phyloP scores from a whole-genome alignment of 768 basidiomycete genomes.

The Amanita rimosa region DNA sequence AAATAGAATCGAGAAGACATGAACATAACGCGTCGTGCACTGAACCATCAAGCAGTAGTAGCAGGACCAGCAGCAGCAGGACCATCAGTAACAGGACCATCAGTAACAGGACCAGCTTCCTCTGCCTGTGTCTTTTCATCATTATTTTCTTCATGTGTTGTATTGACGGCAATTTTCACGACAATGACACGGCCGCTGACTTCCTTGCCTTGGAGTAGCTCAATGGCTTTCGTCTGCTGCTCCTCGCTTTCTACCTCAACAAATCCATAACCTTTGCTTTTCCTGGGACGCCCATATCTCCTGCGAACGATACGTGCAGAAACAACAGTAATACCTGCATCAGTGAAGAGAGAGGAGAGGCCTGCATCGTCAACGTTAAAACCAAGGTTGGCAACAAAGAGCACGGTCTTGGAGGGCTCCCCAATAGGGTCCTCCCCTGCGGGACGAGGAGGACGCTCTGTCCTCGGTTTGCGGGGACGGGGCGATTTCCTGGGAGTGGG shows the following conservation, averaged over 20 bases:
- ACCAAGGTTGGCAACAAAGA: slow-evolving; percentile 97
- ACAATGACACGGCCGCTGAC: slow-evolving; percentile 78
- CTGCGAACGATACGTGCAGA: slow-evolving; percentile 86
- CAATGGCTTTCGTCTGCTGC: slow-evolving; percentile 88
- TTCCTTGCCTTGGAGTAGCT: slow-evolving; percentile 78
- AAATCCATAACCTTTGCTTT: slow-evolving; percentile 96
- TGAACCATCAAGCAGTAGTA: slow-evolving; percentile 17
- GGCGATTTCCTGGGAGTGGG: slow-evolving; percentile 36
- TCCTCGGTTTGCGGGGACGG: slow-evolving; percentile 46
- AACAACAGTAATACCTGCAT: slow-evolving; percentile 70
- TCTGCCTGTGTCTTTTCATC: slow-evolving; percentile 14
- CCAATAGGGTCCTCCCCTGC: slow-evolving; percentile 77
- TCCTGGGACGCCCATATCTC: slow-evolving; percentile 73
- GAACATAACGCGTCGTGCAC: slow-evolving; percentile 11
- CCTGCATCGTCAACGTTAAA: slow-evolving; percentile 85
- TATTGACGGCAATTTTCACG: slow-evolving; percentile 93
- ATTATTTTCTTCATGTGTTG: slow-evolving; percentile 43
- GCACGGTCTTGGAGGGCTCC: slow-evolving; percentile 79
- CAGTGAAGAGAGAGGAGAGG: slow-evolving; percentile 74
- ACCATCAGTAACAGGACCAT: slow-evolving; percentile 10
- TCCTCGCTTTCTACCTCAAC: slow-evolving; percentile 88
- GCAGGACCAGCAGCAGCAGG: too few relatives aligned
- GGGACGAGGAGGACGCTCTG: slow-evolving; percentile 51
- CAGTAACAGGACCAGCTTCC: slow-evolving; percentile 12
- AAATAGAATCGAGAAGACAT: slow-evolving; percentile 11